Base-by-base conservation (phyloP, 2,329 filamentous ascomycete genomes). In the Aspergillus sp. region DNA sequence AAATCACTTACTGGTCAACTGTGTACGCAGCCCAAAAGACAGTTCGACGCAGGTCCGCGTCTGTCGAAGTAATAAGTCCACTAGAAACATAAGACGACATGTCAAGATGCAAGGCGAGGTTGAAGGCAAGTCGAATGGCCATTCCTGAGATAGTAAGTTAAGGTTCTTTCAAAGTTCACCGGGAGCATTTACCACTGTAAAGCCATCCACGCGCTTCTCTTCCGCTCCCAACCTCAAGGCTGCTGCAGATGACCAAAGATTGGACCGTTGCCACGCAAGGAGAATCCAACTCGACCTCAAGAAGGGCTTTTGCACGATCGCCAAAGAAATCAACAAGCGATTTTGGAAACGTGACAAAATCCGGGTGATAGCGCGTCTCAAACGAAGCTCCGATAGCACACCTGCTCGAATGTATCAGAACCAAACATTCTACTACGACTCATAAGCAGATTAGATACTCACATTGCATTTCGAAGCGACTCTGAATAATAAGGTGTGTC, bases 1-100 rank as follows among this genome's bases (percentile, higher is more conserved):
- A 17, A 20, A 7, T 5, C 34, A 6, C 36, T 30, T 30, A 53
- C 49, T 44, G 49, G 17, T 57, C 55, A 22, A 53, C 48, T 2
- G 34, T 64, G 53, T 70, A 76, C 18, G 67, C 66, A 7, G 66
- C 68, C 75, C 75, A 77, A 47, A 77, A 77, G 0, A 72, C 67
- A 2, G 65, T 65, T n/a, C 65, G 63, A 15, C 75, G 69, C 6
- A 74, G 26, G 3, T 66, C 61, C 2, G 63, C 64, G 13, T 66
- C 62, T 5, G 53, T 59, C 8, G 47, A 43, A 11, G 48, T 57
- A 3, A 66, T 60, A 24, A 48, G 36, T 2, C 60, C 62, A 3
- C 44, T 48, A n/a, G 52, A 43, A 36, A 66, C 60, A 53, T 66
- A 57, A 0, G 45, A 24, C 3, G 60, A 63, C 26, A 64, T 63